Evolutionary conservation across 2,329 filamentous ascomycete genomes (phyloP), one percentile per base, ranked within the genome.

Genomic region (Fusarium piperis): DNA sequence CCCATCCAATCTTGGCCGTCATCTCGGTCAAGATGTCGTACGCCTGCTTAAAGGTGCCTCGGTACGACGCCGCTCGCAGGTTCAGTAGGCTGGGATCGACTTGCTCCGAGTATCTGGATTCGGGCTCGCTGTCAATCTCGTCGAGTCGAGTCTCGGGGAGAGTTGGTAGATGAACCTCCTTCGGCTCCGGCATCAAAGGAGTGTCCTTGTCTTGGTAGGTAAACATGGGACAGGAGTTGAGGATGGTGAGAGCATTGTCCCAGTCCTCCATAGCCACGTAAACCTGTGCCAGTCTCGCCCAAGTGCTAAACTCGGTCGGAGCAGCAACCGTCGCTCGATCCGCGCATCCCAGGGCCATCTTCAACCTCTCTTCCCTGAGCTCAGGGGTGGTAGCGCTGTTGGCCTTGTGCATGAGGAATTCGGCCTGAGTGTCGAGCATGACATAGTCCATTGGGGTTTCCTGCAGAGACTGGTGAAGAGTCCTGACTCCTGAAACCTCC

Each of bases 151-250:
- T 97, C 81, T 98, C 96, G 0, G 93, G 88, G 59, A 98, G 87
- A 16, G 95, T 93, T 0, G 96, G 96, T 15, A 99, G 88, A 74
- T 93, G 90, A 44, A 98, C 93, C 62, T 94, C 93, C 76, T 93
- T 92, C 0, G 96, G 95, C 78, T 97, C 94, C 1, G 96, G 96
- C 92, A 98, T 95, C 66, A 96, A 84, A 4, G 96, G 96, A 7
- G 94, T 92, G 80, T 99, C 96, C 81, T 98, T 98, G 82, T 99
- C 96, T 82, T 98, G 96, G 81, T 99, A 98, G 8, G 96, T 99
- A 81, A 99, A 99, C 96, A 99, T 99, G 10, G 96, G 96, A 81
- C 96, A 99, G 18, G 96, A 99, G 83, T 99, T 99, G 59, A 99
- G 87, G 5, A 96, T 98, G 6, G 97, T 91, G 26, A 99, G 88